These are phyloP conservation scores for Backusella tarrabulga DNA, from an alignment of 192 early-diverging fungal species.

Conservation along the genomic window DNA sequence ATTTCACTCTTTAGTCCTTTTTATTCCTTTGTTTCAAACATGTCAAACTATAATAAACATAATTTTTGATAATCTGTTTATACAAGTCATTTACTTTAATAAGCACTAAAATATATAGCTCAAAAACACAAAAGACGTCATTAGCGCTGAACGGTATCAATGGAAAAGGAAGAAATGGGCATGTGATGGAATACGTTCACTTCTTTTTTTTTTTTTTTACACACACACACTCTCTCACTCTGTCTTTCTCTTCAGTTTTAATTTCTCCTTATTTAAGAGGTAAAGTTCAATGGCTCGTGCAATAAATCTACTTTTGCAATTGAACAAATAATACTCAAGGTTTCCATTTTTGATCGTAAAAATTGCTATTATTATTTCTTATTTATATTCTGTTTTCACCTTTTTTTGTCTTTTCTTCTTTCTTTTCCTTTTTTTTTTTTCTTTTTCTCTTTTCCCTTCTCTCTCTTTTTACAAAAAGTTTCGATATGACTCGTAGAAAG, in stretches of 20 bases:
- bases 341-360: neutral
- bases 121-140: neutral
- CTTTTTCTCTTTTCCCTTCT: neutral
- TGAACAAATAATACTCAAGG: neutral
- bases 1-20: neutral
- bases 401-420: neutral
- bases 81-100: neutral
- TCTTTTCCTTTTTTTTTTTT: neutral
- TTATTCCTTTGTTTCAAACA: neutral
- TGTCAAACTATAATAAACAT: neutral
- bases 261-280: conserved; percentile 2
- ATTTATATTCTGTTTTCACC: neutral
- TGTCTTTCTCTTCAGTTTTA: neutral
- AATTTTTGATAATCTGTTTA: neutral
- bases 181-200: neutral
- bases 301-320: neutral
- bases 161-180: neutral
- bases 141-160: neutral
- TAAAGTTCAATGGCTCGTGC: neutral
- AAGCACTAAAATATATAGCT: neutral
- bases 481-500: conserved; percentile 10
- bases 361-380: neutral
- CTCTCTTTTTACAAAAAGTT: neutral
- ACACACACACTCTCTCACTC: neutral
- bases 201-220: neutral